Conservation (phyloP, 2,329 filamentous ascomycete species). For the Trichoderma asperellum region DNA sequence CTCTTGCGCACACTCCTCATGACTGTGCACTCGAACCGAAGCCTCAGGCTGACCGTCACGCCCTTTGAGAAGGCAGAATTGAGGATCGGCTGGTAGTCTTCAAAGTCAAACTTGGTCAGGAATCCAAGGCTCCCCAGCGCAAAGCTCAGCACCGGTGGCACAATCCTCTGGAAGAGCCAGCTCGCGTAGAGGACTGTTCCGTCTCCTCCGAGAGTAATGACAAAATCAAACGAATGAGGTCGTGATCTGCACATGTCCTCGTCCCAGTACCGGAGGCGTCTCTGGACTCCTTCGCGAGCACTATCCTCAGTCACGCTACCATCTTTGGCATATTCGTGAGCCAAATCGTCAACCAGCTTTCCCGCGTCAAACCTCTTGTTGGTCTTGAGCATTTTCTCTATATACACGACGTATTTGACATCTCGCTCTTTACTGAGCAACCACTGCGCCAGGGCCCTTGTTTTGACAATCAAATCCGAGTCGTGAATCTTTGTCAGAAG, state of each 20-base stretch:
- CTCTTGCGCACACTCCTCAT: constrained; percentile 73
- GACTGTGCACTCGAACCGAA: constrained; percentile 90
- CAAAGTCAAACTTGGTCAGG: constrained; percentile 94
- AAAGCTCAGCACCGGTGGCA: constrained; percentile 91
- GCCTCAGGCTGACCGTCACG: constrained; percentile 81
- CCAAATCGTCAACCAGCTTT: constrained; percentile 68
- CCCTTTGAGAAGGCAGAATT: constrained; percentile 76
- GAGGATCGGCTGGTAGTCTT: constrained; percentile 70
- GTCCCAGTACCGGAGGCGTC: constrained; percentile 80
- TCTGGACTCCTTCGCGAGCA: constrained; percentile 45
- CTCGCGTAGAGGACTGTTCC: constrained; percentile 96
- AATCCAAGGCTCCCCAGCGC: constrained; percentile 91
- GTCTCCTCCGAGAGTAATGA: constrained; percentile 89
- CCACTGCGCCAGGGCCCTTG: constrained; percentile 79
- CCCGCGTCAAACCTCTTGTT: constrained; percentile 74
- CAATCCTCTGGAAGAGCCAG: constrained; percentile 94
- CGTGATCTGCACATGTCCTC: constrained; percentile 74
- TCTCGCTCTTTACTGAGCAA: constrained; percentile 72
- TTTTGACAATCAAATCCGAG: constrained; percentile 74
- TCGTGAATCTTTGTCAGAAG: constrained; percentile 93
- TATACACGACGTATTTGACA: constrained; percentile 75
- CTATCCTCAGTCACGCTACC: constrained; percentile 41
- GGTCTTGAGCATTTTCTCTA: constrained; percentile 74
- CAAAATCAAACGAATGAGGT: constrained; percentile 91
- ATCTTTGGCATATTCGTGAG: constrained; percentile 46